Percentiles rank a stretch among this genome's conserved stretches.
Evolutionary conservation across 371 early-diverging fungal genomes (phyloP).

Genomic region (Mortierella sp.): DNA sequence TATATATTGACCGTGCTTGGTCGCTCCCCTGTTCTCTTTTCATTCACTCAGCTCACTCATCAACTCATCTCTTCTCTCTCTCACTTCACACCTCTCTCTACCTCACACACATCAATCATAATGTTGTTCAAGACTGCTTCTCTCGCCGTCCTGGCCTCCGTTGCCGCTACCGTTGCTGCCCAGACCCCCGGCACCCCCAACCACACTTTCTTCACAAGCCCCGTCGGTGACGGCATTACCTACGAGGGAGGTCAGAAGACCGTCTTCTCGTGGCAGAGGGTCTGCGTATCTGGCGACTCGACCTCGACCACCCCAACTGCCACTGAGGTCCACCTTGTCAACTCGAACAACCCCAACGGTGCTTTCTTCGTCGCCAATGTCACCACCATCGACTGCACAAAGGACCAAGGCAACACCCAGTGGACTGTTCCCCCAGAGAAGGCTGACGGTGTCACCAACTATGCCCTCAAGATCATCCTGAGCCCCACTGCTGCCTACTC

Average conservation of each 20-base stretch:
- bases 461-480: conserved; percentile 35
- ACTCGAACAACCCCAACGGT: conserved; percentile 67
- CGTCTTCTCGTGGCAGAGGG: conserved; percentile 25
- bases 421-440: conserved; percentile 25
- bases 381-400: conserved; percentile 30
- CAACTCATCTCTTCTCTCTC: conserved; percentile 4
- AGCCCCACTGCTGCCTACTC: conserved; percentile 14
- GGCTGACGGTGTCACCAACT: conserved; percentile 2
- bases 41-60: conserved; percentile 1
- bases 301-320: conserved; percentile 11
- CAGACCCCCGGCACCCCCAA: conserved; percentile 24
- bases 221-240: conserved; percentile 7
- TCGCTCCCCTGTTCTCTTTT: background rate
- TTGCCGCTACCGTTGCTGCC: conserved; percentile 19
- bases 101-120: conserved; percentile 1
- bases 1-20: background rate
- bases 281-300: conserved; percentile 10
- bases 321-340: conserved; percentile 54
- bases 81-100: background rate
- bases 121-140: conserved; percentile 42
- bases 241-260: conserved; percentile 9
- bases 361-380: conserved; percentile 72
- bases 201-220: conserved; percentile 41
- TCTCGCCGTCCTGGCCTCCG: conserved; percentile 23
- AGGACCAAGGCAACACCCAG: conserved; percentile 13